Base-by-base conservation (phyloP, 2,329 filamentous ascomycete species). In the Claviceps digitariae region DNA sequence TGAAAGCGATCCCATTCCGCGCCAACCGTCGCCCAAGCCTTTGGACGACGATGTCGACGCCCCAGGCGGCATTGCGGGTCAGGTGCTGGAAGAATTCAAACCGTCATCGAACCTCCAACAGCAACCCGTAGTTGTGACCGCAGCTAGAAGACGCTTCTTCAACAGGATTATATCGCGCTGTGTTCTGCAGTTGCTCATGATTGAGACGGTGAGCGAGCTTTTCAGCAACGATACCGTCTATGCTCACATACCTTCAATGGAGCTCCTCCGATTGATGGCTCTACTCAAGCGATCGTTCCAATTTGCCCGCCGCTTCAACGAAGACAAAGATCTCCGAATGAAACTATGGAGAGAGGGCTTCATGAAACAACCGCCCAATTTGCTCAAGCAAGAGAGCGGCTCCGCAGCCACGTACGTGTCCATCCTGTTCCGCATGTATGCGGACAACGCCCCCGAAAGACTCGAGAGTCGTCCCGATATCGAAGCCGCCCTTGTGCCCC, bases 101-200 rank as follows among this genome's bases (percentile, higher is more conserved):
- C 87, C 89, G 5, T 77, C 84, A 40, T 79, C 81, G 25, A 82
- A 79, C 52, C 74, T 90, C 15, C 90, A 94, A 66, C 88, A 93
- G 67, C 89, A 94, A 55, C 89, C 91, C 0, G 79, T 95, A 6
- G 87, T 94, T 1, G 91, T 99, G 5, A 97, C 93, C 1, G 89
- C 90, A 2, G 90, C 93, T 0, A 86, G 93, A 27, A 82, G 93
- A 38, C 86, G 90, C 51, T 96, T 96, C 74, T 98, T 98, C 77
- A 98, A 98, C 72, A 87, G 91, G 60, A 99, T 99, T 68, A 99
- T 99, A 69, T 96, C 91, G 15, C 91, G 94, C 60, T 99, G 93
- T 66, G 94, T 98, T 4, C 75, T 99, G 9, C 94, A 98, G 68
- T 80, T 98, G 2, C 82, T 99, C 58, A 98, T 98, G 90, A 98